Percentiles rank a stretch among this genome's conserved stretches.
Conservation (phyloP, 2,329 filamentous ascomycete genomes). For the Aspergillus sergii region DNA sequence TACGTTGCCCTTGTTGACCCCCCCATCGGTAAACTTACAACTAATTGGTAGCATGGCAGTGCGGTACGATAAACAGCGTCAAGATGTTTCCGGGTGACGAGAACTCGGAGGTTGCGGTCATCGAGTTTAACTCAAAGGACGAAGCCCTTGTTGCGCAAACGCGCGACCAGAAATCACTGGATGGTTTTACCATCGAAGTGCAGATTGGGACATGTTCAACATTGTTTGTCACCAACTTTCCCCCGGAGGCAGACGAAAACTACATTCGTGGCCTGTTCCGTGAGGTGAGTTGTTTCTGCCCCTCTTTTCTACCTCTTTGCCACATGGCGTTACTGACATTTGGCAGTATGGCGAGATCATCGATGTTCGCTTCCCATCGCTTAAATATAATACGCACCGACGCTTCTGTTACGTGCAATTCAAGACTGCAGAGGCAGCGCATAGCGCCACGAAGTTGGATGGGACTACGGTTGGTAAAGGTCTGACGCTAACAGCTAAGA, state of each 20-base stretch:
- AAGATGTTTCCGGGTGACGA: constrained; percentile 66
- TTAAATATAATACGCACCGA: constrained; percentile 84
- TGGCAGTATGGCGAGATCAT: constrained; percentile 74
- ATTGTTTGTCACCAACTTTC: constrained; percentile 89
- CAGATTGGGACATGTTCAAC: constrained; percentile 75
- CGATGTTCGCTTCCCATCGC: constrained; percentile 83
- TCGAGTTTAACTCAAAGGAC: constrained; percentile 82
- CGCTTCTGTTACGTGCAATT: constrained; percentile 98
- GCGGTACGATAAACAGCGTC: constrained; percentile 79
- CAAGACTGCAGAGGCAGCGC: constrained; percentile 66
- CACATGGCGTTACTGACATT: not conserved
- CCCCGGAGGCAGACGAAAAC: constrained; percentile 54
- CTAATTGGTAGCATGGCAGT: constrained; percentile 40
- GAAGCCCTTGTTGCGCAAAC: constrained; percentile 81
- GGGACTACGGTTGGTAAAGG: constrained; percentile 69
- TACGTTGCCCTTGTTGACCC: constrained; percentile 31
- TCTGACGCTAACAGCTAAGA: constrained; percentile 72
- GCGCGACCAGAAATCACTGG: constrained; percentile 77
- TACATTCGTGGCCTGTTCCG: constrained; percentile 60
- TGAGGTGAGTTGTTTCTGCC: constrained; percentile 42
- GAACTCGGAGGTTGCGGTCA: constrained; percentile 69
- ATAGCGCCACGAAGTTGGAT: constrained; percentile 72
- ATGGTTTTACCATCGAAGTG: constrained; percentile 72
- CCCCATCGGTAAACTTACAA: not conserved
- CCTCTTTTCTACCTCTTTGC: not conserved